phyloP scores from a whole-genome alignment of 768 basidiomycete genomes.

The Crepidotus variabilis region DNA sequence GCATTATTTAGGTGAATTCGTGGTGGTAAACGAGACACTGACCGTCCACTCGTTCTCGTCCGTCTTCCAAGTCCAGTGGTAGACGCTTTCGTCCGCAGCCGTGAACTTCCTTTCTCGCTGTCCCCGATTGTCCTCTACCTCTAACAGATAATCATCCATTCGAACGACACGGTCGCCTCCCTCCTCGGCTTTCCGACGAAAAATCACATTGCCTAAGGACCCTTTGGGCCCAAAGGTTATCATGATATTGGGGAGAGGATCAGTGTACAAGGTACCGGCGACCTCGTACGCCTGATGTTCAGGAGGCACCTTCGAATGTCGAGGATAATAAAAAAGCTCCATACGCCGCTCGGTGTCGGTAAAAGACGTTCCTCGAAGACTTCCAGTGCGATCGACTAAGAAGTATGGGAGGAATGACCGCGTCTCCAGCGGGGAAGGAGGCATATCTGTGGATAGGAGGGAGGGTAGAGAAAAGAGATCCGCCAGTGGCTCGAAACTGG shows the following conservation, averaged over 20 bases:
- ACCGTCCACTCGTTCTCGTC: conserved; percentile 65
- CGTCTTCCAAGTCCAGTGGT: conserved; percentile 53
- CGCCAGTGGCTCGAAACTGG: background rate
- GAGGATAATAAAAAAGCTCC: conserved; percentile 45
- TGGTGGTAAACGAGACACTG: conserved; percentile 19
- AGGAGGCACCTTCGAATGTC: conserved; percentile 18
- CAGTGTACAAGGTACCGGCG: conserved; percentile 34
- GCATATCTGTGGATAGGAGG: background rate
- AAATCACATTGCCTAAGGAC: conserved; percentile 48
- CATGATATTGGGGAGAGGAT: conserved; percentile 34
- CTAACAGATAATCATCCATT: conserved; percentile 53
- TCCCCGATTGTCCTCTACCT: conserved; percentile 20
- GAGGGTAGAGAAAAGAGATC: background rate
- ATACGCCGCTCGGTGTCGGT: conserved; percentile 63
- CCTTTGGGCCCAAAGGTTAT: conserved; percentile 50
- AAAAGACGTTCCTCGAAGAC: conserved; percentile 51
- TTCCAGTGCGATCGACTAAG: conserved; percentile 61
- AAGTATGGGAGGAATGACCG: conserved; percentile 55
- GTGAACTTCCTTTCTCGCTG: conserved; percentile 28
- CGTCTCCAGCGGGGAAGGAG: background rate
- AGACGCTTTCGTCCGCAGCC: conserved; percentile 58
- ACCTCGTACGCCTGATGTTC: conserved; percentile 47
- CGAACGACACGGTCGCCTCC: conserved; percentile 28
- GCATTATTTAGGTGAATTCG: background rate
- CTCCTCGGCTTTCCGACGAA: conserved; percentile 11